Evolutionary conservation across 2,329 filamentous ascomycete genomes (phyloP).

Genomic region (Cercospora janseana): DNA sequence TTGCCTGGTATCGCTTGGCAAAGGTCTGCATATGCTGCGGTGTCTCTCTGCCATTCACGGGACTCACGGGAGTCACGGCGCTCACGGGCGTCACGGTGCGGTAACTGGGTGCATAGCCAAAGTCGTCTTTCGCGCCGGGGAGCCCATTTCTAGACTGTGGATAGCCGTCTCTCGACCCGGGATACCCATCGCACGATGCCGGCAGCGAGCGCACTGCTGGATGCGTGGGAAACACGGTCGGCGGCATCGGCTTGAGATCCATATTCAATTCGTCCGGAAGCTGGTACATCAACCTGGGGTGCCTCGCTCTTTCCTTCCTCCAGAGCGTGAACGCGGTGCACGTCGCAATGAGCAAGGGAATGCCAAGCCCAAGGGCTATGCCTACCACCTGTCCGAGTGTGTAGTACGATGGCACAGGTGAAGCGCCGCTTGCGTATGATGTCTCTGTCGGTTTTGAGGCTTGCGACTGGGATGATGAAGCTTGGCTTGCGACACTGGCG

Average conservation of each 20-base stretch:
- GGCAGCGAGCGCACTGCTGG: conserved; percentile 15
- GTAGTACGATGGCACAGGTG: conserved; percentile 17
- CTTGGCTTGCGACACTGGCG: conserved; percentile 17
- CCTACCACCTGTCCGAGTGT: conserved; percentile 33
- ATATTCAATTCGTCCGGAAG: conserved; percentile 32
- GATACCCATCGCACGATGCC: conserved; percentile 7
- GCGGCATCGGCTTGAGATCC: conserved; percentile 25
- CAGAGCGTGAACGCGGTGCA: conserved; percentile 26
- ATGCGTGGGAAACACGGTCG: conserved; percentile 7
- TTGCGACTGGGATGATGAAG: conserved; percentile 10
- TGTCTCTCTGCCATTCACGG: conserved; percentile 6
- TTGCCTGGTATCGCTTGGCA: conserved; percentile 14
- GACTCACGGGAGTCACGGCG: neutral
- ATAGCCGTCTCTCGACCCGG: neutral
- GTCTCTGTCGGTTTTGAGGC: neutral
- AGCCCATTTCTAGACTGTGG: neutral
- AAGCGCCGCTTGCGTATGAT: neutral
- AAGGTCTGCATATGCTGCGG: conserved; percentile 16
- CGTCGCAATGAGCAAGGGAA: conserved; percentile 33
- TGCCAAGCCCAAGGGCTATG: conserved; percentile 31
- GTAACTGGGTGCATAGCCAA: conserved; percentile 5
- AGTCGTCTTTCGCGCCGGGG: neutral
- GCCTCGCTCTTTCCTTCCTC: conserved; percentile 24
- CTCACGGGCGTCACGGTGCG: conserved; percentile 6
- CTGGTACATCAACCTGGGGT: conserved; percentile 36